Evolutionary conservation across 768 basidiomycete species (phyloP).

Genomic region (Amanita polypyramis): DNA sequence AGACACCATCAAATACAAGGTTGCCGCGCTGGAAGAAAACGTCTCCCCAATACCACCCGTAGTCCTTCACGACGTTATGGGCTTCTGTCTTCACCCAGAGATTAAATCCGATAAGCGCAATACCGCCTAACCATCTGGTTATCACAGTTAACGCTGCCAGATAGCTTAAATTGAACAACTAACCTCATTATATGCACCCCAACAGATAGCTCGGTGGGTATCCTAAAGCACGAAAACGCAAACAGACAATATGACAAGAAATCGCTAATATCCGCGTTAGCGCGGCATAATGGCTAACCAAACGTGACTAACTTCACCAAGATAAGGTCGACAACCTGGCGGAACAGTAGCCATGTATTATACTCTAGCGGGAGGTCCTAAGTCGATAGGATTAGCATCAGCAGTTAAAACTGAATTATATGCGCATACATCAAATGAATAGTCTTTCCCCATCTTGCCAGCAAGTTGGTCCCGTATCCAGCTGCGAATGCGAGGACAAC

Average conservation of each 20-base stretch:
- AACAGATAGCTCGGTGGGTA: conserved; percentile 67
- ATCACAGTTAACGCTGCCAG: conserved; percentile 2
- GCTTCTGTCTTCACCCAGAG: conserved; percentile 98
- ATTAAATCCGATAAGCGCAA: conserved; percentile 85
- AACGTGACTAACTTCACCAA: conserved; percentile 70
- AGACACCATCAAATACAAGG: conserved; percentile 95
- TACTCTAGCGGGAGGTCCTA: conserved; percentile 88
- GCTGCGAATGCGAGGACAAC: conserved; percentile 47
- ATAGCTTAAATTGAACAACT: conserved; percentile 9
- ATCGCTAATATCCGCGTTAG: conserved; percentile 43
- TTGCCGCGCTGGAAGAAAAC: conserved; percentile 89
- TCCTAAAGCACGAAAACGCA: conserved; percentile 85
- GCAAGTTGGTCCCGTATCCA: conserved; percentile 86
- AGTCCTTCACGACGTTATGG: conserved; percentile 95
- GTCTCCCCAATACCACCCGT: conserved; percentile 97
- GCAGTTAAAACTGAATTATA: conserved; percentile 2
- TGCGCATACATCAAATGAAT: conserved; percentile 65
- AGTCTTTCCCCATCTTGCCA: conserved; percentile 92
- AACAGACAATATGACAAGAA: conserved; percentile 94
- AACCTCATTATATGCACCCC: conserved; percentile 72
- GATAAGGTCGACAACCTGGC: conserved; percentile 93
- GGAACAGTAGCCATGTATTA: conserved; percentile 93
- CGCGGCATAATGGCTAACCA: not conserved
- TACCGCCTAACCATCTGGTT: conserved; percentile 76
- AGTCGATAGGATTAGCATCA: conserved; percentile 3